Percentiles rank a stretch among this genome's conserved stretches.
phyloP scores from a whole-genome alignment of 129 eudicot genomes.

The Saposhnikovia divaricata region DNA sequence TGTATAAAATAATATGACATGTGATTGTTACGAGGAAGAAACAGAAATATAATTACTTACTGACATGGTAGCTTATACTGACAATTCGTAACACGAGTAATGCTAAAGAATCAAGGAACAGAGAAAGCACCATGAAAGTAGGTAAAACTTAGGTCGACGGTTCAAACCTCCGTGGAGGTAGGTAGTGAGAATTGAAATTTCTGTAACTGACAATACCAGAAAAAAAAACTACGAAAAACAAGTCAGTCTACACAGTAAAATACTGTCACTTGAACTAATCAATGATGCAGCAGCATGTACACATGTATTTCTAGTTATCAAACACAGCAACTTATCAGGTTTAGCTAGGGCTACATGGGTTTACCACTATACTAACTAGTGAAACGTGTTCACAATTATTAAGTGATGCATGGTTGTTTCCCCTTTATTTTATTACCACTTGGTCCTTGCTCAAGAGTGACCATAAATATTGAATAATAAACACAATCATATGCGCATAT shows the following conservation, averaged over 20 bases:
- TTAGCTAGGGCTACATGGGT: neutral
- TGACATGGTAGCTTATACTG: neutral
- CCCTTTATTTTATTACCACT: neutral
- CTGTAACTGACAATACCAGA: too few species aligned
- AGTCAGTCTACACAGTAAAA: too few species aligned
- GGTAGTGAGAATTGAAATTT: neutral
- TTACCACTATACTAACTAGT: neutral
- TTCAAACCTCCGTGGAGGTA: neutral
- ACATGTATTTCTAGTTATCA: neutral
- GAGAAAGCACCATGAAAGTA: neutral
- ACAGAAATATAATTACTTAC: neutral
- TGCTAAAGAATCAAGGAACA: neutral
- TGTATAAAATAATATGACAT: neutral
- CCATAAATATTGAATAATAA: neutral
- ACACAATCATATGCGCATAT: neutral
- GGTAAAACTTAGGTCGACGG: neutral
- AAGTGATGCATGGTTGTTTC: neutral
- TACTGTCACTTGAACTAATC: too few species aligned
- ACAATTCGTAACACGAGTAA: neutral
- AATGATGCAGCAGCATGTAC: neutral
- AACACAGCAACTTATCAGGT: neutral
- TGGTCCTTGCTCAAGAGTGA: neutral
- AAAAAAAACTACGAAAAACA: neutral
- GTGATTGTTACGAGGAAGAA: neutral
- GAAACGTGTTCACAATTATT: neutral